Evolutionary conservation across 306 rosid genomes (phyloP).

Genomic region (Fragaria ananassa): DNA sequence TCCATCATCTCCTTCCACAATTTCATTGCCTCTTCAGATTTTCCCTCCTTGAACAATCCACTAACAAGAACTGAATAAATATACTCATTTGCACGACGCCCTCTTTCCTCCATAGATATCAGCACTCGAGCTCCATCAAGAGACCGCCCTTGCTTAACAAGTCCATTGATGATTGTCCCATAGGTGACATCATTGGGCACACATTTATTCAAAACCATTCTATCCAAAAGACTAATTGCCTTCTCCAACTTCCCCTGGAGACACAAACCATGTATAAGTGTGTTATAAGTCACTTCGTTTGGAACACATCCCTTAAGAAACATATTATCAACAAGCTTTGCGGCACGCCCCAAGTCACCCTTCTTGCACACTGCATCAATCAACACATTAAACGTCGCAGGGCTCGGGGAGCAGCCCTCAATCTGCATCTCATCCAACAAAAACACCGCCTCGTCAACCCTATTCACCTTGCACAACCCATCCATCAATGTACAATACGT

Average conservation of each 20-base stretch:
- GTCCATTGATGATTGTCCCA: conserved; percentile 78
- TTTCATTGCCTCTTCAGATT: conserved; percentile 54
- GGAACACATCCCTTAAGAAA: conserved; percentile 86
- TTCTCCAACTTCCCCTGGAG: conserved; percentile 84
- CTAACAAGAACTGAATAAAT: conserved; percentile 79
- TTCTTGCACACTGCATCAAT: conserved; percentile 76
- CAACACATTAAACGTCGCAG: conserved; percentile 69
- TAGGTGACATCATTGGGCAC: conserved; percentile 83
- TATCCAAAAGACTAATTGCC: conserved; percentile 66
- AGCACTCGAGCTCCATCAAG: conserved; percentile 59
- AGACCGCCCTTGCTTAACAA: conserved; percentile 76
- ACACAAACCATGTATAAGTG: conserved; percentile 78
- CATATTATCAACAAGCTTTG: conserved; percentile 90
- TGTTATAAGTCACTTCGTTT: conserved; percentile 75
- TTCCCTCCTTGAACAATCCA: conserved; percentile 82
- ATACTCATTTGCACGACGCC: conserved; percentile 59
- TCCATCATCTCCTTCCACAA: conserved; percentile 74
- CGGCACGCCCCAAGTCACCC: conserved; percentile 72
- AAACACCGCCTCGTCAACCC: conserved; percentile 75
- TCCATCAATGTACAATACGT: conserved; percentile 82
- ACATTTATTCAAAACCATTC: conserved; percentile 64
- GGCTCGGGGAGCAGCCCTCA: conserved; percentile 66
- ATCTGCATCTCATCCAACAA: conserved; percentile 91
- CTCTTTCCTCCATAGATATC: conserved; percentile 70
- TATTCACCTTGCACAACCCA: conserved; percentile 72